A percentile compares a stretch with the other conserved stretches of the same genome.
These are phyloP conservation scores for Exidia glandulosa DNA, from an alignment of 768 basidiomycete genomes.

Conservation along the genomic window DNA sequence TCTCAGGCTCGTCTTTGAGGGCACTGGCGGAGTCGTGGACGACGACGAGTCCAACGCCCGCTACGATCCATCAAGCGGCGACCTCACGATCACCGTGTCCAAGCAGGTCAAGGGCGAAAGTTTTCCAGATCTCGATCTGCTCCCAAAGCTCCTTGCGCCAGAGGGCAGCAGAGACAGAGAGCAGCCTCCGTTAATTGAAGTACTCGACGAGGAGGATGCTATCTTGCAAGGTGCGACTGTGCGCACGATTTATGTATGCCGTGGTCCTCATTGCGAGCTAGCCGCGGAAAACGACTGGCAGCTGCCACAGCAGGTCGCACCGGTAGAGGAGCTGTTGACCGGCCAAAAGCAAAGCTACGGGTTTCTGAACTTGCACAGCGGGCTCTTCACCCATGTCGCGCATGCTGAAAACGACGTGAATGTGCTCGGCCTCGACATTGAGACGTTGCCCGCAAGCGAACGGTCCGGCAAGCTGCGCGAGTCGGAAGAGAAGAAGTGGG, in stretches of 20 bases:
- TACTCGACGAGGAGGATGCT: conserved; percentile 24
- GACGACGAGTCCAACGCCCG: conserved; percentile 55
- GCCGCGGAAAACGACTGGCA: conserved; percentile 76
- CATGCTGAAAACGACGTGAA: conserved; percentile 75
- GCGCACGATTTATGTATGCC: neutral
- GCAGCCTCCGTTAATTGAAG: conserved; percentile 43
- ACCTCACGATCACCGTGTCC: conserved; percentile 59
- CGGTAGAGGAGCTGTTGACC: conserved; percentile 28
- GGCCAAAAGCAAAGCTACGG: conserved; percentile 50
- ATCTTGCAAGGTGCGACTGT: conserved; percentile 40
- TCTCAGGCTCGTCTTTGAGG: conserved; percentile 65
- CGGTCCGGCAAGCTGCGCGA: conserved; percentile 41
- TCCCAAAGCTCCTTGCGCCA: conserved; percentile 69
- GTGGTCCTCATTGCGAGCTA: conserved; percentile 19
- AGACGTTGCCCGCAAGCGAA: conserved; percentile 39
- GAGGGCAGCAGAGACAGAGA: conserved; percentile 24
- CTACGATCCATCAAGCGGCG: conserved; percentile 73
- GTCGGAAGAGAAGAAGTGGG: conserved; percentile 70
- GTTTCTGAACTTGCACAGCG: conserved; percentile 62
- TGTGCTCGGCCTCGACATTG: conserved; percentile 60
- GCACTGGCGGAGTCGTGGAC: conserved; percentile 41
- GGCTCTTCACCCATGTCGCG: conserved; percentile 63
- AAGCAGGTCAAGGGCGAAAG: conserved; percentile 56
- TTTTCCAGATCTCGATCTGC: conserved; percentile 68
- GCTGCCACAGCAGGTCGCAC: conserved; percentile 50